A percentile compares a stretch with the other conserved stretches of the same genome.
phyloP scores from a whole-genome alignment of 169 alveolate species.

The Cryptosporidium canis region DNA sequence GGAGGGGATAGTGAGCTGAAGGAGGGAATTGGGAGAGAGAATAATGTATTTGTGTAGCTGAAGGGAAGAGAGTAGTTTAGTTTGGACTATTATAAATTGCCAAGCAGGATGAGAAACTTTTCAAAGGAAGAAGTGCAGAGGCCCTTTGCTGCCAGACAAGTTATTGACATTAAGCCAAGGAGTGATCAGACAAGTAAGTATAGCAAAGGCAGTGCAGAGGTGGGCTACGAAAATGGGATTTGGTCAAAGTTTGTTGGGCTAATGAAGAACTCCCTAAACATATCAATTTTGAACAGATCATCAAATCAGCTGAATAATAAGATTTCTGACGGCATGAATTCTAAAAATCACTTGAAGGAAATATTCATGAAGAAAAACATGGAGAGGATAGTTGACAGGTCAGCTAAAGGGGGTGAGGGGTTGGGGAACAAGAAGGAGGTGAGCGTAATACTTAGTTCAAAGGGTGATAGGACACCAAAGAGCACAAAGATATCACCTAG shows the following conservation, averaged over 20 bases:
- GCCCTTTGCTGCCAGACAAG: constrained; percentile 49
- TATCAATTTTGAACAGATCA: neutral
- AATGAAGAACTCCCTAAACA: constrained; percentile 48
- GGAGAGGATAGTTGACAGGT: neutral
- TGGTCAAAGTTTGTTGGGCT: constrained; percentile 60
- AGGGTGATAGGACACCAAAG: neutral
- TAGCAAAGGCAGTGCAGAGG: neutral
- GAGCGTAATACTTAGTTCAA: neutral
- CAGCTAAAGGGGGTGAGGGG: neutral
- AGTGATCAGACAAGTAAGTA: neutral
- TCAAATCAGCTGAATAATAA: constrained; percentile 1
- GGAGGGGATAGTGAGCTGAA: neutral
- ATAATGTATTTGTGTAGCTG: neutral
- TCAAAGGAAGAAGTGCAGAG: constrained; percentile 32
- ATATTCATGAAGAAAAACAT: constrained; percentile 7
- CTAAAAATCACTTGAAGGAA: constrained; percentile 27
- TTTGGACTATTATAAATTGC: neutral
- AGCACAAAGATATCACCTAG: neutral
- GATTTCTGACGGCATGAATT: neutral
- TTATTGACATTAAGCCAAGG: constrained; percentile 45
- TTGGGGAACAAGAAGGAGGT: constrained; percentile 1
- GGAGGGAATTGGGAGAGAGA: neutral
- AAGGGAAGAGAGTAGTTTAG: neutral
- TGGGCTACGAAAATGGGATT: constrained; percentile 41
- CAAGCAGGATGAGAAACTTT: constrained; percentile 19